Base-by-base conservation (phyloP, 768 basidiomycete species). In the Lactifluus hygrophoroides region DNA sequence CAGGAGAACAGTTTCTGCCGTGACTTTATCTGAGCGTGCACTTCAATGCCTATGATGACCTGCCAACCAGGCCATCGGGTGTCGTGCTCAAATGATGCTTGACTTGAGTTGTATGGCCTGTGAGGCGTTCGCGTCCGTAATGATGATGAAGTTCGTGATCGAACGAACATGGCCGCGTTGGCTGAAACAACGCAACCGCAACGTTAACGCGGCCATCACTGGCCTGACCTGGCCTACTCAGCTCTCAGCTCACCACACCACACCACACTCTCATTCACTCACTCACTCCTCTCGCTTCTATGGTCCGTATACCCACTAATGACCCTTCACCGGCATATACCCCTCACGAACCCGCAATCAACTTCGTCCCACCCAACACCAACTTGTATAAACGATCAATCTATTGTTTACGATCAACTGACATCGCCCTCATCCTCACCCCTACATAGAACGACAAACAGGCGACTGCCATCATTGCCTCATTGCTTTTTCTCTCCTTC, bases 11-110 rank as follows among this genome's bases (percentile, higher is more conserved):
- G 78, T 71, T 99, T 99, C 56, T 76, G 73, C 56, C 85, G 81
- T 2, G 92, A 86, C 70, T 88, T 90, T 67, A 99, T 82, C 69
- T 98, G 95, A 0, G 93, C 90, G 68, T 98, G 96, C 5, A 95
- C 90, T 68, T 99, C 96, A 47, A 99, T 85, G 16, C 96, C 96
- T 32, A 98, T 83, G 40, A 95, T 76, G 19, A 96, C 85, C 63
- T 86, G 79, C 90, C 91, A 98, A 21, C 85, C 92, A 16, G 85
- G 86, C 89, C 89, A 90, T 50, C 86, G 57, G 8, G 58, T 30
- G 45, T 71, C 73, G 14, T 60, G 27, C 23, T 51, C 32, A 21
- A 16, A 49, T 19, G 27, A 66, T 58, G 45, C 25, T 16, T 56
- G 54, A 37, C 48, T 48, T 16, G 43, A 38, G 54, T 35, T 25